phyloP scores from a whole-genome alignment of 768 basidiomycete genomes.

The Pleurotus eryngii region DNA sequence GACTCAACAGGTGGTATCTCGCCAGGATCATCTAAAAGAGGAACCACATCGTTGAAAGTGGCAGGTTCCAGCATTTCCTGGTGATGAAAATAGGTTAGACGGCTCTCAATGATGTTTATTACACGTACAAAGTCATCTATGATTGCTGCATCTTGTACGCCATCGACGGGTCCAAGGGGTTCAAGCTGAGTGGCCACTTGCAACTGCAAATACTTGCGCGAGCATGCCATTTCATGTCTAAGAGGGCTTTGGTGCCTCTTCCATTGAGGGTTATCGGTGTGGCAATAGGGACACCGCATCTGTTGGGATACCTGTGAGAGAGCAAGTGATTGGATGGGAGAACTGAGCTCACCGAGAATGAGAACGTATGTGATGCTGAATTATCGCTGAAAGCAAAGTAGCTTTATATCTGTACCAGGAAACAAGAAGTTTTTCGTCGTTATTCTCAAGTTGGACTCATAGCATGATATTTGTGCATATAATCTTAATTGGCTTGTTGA shows the following conservation, averaged over 20 bases:
- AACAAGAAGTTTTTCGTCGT: too few species aligned
- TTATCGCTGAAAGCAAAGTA: too few species aligned
- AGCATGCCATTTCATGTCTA: background rate
- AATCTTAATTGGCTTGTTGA: too few species aligned
- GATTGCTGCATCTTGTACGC: background rate
- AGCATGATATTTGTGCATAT: too few species aligned
- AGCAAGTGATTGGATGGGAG: too few species aligned
- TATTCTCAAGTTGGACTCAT: too few species aligned
- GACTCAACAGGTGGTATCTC: background rate
- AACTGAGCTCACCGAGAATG: too few species aligned
- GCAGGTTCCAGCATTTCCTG: background rate
- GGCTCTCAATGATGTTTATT: background rate
- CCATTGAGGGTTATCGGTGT: conserved; percentile 5
- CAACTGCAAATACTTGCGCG: background rate
- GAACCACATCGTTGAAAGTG: too few species aligned
- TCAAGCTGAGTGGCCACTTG: background rate
- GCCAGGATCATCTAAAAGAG: background rate
- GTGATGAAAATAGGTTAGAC: background rate
- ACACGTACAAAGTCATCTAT: background rate
- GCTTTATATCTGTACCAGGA: too few species aligned
- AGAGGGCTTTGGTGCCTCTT: background rate
- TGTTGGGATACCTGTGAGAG: too few species aligned
- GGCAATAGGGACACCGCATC: too few species aligned
- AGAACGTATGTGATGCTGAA: too few species aligned
- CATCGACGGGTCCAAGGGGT: background rate